These are phyloP conservation scores for Amphibolis antarctica DNA, from an alignment of 106 monocot genomes.

Conservation along the genomic window DNA sequence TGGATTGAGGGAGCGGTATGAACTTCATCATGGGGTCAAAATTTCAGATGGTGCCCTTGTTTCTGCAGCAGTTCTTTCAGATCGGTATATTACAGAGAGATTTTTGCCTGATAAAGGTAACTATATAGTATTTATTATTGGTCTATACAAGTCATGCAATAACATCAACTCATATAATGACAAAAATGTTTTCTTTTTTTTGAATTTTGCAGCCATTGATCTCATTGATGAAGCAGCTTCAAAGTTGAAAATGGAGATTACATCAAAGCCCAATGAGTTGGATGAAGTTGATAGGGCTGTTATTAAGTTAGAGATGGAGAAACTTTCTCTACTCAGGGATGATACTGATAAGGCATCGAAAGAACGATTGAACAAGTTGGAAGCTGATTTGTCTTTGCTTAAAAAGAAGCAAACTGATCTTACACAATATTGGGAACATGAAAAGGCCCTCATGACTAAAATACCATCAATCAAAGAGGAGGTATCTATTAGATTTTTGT, in stretches of 20 bases:
- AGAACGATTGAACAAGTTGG: conserved; percentile 68
- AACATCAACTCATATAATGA: background rate
- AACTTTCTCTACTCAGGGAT: conserved; percentile 70
- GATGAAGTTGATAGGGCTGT: conserved; percentile 90
- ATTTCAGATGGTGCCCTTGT: conserved; percentile 83
- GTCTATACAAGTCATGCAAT: background rate
- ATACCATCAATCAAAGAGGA: conserved; percentile 89
- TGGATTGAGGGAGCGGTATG: conserved; percentile 73
- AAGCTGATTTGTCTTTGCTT: conserved; percentile 55
- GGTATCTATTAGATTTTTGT: conserved; percentile 14
- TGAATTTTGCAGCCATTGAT: conserved; percentile 64
- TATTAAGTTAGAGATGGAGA: conserved; percentile 96
- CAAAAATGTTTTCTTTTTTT: background rate
- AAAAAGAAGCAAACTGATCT: conserved; percentile 71
- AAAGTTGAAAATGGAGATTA: conserved; percentile 93
- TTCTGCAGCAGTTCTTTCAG: conserved; percentile 62
- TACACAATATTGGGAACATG: conserved; percentile 61
- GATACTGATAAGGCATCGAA: conserved; percentile 88
- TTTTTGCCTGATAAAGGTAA: conserved; percentile 92
- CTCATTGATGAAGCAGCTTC: conserved; percentile 88
- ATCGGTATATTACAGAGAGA: conserved; percentile 68
- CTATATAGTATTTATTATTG: background rate
- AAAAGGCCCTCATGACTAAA: conserved; percentile 69
- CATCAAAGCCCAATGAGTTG: conserved; percentile 88
- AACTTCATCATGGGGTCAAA: conserved; percentile 86